Evolutionary conservation across 2,329 filamentous ascomycete genomes (phyloP), one percentile per base, ranked within the genome.

Genomic region (Diaporthe helianthi): DNA sequence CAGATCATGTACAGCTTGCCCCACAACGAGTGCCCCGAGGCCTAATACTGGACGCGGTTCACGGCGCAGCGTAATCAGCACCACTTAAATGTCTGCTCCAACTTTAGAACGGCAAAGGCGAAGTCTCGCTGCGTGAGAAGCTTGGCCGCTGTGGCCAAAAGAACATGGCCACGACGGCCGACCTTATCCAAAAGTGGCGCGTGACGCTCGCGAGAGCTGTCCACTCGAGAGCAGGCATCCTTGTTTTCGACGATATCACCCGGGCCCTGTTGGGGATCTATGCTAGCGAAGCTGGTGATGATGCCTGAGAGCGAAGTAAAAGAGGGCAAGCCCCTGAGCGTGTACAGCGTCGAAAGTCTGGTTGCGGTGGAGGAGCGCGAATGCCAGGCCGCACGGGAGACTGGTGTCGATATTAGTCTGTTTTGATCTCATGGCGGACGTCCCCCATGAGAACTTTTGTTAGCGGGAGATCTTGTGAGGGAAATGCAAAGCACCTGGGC

Each of bases 211-310:
- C 93, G 2, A 85, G 93, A 55, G 92, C 93, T 0, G 83, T 96
- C 22, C 96, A 96, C 78, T 94, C 92, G 2, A 85, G 92, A 17
- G 92, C 92, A 1, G 90, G 91, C 0, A 90, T 94, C 71, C 82
- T 97, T 6, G 82, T 96, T 22, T 84, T 96, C 74, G 93, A 97
- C 77, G 93, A 97, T 75, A 92, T 95, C 49, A n/a, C n/a, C n/a
- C n/a, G n/a, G n/a, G n/a, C n/a, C n/a, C n/a, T n/a, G n/a, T n/a
- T n/a, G n/a, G n/a, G n/a, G n/a, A n/a, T n/a, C n/a, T n/a, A n/a
- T n/a, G n/a, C n/a, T n/a, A n/a, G n/a, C n/a, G n/a, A n/a, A n/a
- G n/a, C n/a, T n/a, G n/a, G n/a, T n/a, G n/a, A n/a, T n/a, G n/a
- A n/a, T n/a, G n/a, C n/a, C n/a, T n/a, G n/a, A n/a, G n/a, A n/a